Evolutionary conservation across 768 basidiomycete genomes (phyloP).

Genomic region (Tephrocybe sp.): DNA sequence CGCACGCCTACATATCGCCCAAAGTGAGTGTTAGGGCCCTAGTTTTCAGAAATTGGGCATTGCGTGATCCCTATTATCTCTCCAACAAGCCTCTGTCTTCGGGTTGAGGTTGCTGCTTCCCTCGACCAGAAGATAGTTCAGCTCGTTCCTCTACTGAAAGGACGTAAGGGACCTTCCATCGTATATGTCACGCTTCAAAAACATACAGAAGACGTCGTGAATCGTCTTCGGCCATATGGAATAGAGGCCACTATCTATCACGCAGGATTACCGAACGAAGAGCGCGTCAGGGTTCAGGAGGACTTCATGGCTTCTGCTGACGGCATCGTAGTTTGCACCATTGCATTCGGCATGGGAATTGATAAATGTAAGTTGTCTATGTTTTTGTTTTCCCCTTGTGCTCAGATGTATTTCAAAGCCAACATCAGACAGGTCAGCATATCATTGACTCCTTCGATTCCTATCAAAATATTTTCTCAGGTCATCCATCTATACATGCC

Average conservation of each 20-base stretch:
- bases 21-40: constrained; percentile 7
- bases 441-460: neutral
- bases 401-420: constrained; percentile 1
- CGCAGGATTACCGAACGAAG: constrained; percentile 12
- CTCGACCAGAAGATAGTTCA: constrained; percentile 8
- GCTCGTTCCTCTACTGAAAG: constrained; percentile 12
- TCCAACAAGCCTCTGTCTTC: constrained; percentile 9
- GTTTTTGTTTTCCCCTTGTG: neutral
- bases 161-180: constrained; percentile 12
- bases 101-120: constrained; percentile 10
- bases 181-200: constrained; percentile 16
- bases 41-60: neutral
- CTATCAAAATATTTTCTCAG: neutral
- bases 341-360: constrained; percentile 16
- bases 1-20: constrained; percentile 13
- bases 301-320: constrained; percentile 10
- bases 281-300: constrained; percentile 8
- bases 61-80: neutral
- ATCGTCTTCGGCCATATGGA: constrained; percentile 6
- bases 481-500: constrained; percentile 14
- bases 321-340: constrained; percentile 14
- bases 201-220: constrained; percentile 10
- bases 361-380: constrained; percentile 9
- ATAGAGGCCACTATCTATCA: constrained; percentile 14
- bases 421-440: constrained; percentile 12